phyloP scores from a whole-genome alignment of 192 early-diverging fungal species.

The Mortierella hygrophila region DNA sequence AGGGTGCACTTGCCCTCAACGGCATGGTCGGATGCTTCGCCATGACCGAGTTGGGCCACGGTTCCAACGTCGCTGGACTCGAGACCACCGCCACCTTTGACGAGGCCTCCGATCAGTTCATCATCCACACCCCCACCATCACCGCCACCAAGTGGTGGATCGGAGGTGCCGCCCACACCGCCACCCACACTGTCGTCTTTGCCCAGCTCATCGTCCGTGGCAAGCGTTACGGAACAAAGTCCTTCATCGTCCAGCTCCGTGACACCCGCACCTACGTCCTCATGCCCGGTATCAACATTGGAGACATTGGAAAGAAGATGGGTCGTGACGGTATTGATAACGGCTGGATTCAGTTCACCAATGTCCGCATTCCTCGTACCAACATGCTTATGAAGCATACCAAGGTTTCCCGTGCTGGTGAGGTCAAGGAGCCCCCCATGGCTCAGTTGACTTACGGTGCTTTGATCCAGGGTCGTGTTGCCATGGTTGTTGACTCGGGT shows the following conservation, averaged over 20 bases:
- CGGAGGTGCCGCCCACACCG: slow-evolving; percentile 93
- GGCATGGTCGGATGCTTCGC: slow-evolving; percentile 92
- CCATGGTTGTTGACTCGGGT: slow-evolving; percentile 87
- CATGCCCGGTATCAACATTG: slow-evolving; percentile 90
- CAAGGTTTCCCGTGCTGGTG: slow-evolving; percentile 84
- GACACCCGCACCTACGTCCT: slow-evolving; percentile 82
- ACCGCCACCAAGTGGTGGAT: slow-evolving; percentile 98
- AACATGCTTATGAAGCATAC: slow-evolving; percentile 97
- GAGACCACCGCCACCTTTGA: slow-evolving; percentile 95
- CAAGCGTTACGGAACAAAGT: slow-evolving; percentile 87
- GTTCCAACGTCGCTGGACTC: slow-evolving; percentile 91
- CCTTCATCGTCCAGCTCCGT: slow-evolving; percentile 90
- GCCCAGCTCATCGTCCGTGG: slow-evolving; percentile 88
- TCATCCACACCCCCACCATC: slow-evolving; percentile 84
- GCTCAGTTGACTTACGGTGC: slow-evolving; percentile 92
- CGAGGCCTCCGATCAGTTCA: slow-evolving; percentile 84
- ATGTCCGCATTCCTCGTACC: slow-evolving; percentile 89
- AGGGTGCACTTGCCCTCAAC: slow-evolving; percentile 85
- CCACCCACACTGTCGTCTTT: slow-evolving; percentile 85
- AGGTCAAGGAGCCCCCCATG: slow-evolving; percentile 84
- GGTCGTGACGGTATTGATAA: slow-evolving; percentile 93
- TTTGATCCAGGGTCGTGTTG: slow-evolving; percentile 85
- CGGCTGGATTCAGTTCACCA: slow-evolving; percentile 93
- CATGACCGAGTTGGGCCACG: slow-evolving; percentile 95
- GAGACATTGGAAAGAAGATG: slow-evolving; percentile 96